Percentiles rank a stretch among this genome's conserved stretches.
Evolutionary conservation across 768 basidiomycete species (phyloP).

Genomic region (Russula brevipes): DNA sequence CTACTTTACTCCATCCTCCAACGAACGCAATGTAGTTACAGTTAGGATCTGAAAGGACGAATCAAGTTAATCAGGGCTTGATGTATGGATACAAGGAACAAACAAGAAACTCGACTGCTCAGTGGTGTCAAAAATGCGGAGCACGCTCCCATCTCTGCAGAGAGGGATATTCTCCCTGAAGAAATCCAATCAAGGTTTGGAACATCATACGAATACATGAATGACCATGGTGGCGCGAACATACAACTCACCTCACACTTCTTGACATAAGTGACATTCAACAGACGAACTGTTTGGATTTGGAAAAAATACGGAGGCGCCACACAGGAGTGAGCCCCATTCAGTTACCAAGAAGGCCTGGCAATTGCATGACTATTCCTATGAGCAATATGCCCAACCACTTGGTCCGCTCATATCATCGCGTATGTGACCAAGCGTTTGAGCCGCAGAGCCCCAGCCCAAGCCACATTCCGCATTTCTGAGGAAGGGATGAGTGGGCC

Average conservation of each 20-base stretch:
- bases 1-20: neutral
- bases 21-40: neutral
- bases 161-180: slow-evolving; percentile 77
- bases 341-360: slow-evolving; percentile 57
- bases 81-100: neutral
- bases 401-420: slow-evolving; percentile 70
- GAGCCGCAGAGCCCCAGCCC: slow-evolving; percentile 31
- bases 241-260: slow-evolving; percentile 9
- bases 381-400: slow-evolving; percentile 66
- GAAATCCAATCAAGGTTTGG: slow-evolving; percentile 67
- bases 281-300: slow-evolving; percentile 25
- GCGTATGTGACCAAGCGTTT: slow-evolving; percentile 46
- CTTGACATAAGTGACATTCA: slow-evolving; percentile 34
- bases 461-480: slow-evolving; percentile 22
- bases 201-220: slow-evolving; percentile 48
- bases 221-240: neutral
- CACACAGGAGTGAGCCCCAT: slow-evolving; percentile 89
- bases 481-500: slow-evolving; percentile 22
- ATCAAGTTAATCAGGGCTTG: neutral
- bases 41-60: neutral
- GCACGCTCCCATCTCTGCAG: slow-evolving; percentile 48
- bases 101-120: slow-evolving; percentile 24
- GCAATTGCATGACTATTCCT: slow-evolving; percentile 86
- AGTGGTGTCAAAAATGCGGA: slow-evolving; percentile 63
- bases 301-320: slow-evolving; percentile 56